Evolutionary conservation across 495 filamentous ascomycete species (phyloP).

Genomic region (Astrothelium subdiscretum): DNA sequence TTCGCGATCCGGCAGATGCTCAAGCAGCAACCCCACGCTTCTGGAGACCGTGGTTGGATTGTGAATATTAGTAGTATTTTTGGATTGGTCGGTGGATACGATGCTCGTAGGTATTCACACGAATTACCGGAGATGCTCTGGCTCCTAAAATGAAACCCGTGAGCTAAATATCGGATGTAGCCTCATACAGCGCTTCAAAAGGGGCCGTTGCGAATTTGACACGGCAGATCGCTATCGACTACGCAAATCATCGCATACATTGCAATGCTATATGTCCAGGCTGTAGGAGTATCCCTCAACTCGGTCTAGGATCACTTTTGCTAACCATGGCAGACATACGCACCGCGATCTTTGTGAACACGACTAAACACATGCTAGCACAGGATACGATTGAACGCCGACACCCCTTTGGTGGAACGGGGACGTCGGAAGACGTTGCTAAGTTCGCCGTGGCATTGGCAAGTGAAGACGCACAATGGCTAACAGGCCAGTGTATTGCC

Average conservation of each 20-base stretch:
- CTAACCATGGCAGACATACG: background rate
- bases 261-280: conserved; percentile 45
- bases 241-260: conserved; percentile 38
- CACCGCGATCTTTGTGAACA: background rate
- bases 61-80: conserved; percentile 40
- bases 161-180: conserved; percentile 8
- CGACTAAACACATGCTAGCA: background rate
- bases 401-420: background rate
- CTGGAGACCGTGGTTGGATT: conserved; percentile 45
- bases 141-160: background rate
- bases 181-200: conserved; percentile 41
- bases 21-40: conserved; percentile 32
- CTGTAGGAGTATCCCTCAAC: conserved; percentile 22
- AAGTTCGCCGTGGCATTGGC: background rate
- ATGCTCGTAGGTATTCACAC: background rate
- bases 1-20: conserved; percentile 42
- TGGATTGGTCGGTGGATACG: conserved; percentile 29
- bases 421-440: background rate
- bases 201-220: conserved; percentile 41
- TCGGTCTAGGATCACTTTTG: background rate
- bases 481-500: background rate
- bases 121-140: background rate
- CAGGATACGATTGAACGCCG: background rate
- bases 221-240: conserved; percentile 38
- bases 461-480: background rate